Base-by-base conservation (phyloP, 208 protist species). In the Crithidia sp. region DNA sequence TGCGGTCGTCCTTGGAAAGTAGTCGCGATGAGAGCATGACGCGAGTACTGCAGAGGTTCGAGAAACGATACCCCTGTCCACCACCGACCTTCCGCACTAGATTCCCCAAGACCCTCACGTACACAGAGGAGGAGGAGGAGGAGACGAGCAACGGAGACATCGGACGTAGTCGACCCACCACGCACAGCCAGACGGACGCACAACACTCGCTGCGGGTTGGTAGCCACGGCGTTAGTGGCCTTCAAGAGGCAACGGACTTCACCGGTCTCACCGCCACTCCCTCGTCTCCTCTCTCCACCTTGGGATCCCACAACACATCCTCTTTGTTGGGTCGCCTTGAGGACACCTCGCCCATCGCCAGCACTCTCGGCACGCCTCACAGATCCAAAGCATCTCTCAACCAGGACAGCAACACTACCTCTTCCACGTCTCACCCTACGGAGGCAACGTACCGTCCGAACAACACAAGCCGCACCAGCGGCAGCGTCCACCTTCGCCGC, bases 21-120 rank as follows among this genome's bases (percentile, higher is more conserved):
- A 70, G 63, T 40, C 37, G 4, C 43, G 12, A 37, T n/a, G 45
- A 16, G 4, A 77, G 64, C 56, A 19, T 77, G 63, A 56, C 47
- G 13, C 53, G 41, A 37, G n/a, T 65, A 28, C 59, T 70, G 14
- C 37, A 50, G 0, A 43, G 10, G 8, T 53, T 77, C 7, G 71
- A 71, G 56, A 53, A 16, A 2, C 57, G 43, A 19, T 68, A 41
- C 39, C 57, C 44, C 3, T 47, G 39, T 5, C 28, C 56, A 39
- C 64, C 63, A 13, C 40, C 54, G 16, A 36, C 39, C n/a, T 9
- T 6, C 39, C 52, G 6, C 14, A 19, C 53, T 6, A 1, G 14
- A 53, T 40, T 28, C 1, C 28, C 28, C 28, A 28, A 28, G 28
- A 28, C 28, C 28, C 1, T 28, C 28, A 28, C 28, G 28, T 28